Evolutionary conservation across 129 eudicot species (phyloP).

Genomic region (Solidago caesia): DNA sequence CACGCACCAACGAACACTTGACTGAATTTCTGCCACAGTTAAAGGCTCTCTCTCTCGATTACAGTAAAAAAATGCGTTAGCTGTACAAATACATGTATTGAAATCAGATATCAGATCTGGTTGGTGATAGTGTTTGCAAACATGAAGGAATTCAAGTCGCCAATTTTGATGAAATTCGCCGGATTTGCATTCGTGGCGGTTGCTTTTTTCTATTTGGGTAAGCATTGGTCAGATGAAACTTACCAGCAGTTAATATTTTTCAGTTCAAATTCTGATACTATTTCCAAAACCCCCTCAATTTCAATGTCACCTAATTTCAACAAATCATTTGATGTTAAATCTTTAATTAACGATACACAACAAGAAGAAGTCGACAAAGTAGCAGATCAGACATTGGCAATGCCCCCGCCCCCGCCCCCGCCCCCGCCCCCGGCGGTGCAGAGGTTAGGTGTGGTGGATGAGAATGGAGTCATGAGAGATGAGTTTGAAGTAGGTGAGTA

Average conservation of each 20-base stretch:
- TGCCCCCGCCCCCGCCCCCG: conserved; percentile 41
- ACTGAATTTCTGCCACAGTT: conserved; percentile 19
- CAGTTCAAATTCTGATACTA: no score
- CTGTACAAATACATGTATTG: conserved; percentile 9
- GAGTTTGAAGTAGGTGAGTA: conserved; percentile 83
- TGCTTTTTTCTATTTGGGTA: conserved; percentile 74
- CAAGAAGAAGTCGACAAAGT: conserved; percentile 24
- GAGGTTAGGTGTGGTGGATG: conserved; percentile 81
- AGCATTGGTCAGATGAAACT: conserved; percentile 54
- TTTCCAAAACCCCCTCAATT: no score
- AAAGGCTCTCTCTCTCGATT: conserved; percentile 35
- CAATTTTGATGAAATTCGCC: conserved; percentile 39
- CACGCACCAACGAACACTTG: no score
- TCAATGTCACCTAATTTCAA: no score
- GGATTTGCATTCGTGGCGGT: conserved; percentile 51
- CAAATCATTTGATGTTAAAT: no score
- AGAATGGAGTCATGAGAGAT: conserved; percentile 75
- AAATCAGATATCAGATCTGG: no score
- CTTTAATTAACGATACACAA: no score
- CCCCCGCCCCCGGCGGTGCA: conserved; percentile 59
- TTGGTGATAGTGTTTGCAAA: conserved; percentile 22
- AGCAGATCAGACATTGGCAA: conserved; percentile 21
- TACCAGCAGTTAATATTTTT: no score
- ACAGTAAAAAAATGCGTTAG: conserved; percentile 17
- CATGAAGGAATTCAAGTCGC: conserved; percentile 58